Percentiles rank a stretch among this genome's conserved stretches.
These are phyloP conservation scores for Begonia fuchsioides DNA, from an alignment of 306 rosid species.

Conservation along the genomic window DNA sequence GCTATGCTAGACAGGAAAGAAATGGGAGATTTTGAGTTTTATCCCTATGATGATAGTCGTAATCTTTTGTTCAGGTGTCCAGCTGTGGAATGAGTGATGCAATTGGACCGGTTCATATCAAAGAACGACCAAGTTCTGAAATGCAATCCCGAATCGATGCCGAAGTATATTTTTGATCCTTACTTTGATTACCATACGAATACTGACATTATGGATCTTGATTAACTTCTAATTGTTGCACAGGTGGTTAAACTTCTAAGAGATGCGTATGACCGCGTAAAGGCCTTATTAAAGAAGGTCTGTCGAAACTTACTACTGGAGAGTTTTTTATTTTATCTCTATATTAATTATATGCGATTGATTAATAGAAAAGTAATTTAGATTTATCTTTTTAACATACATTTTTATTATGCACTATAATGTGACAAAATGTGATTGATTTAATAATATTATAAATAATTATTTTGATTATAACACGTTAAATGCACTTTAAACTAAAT, in stretches of 20 bases:
- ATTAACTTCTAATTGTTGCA: constrained; percentile 11
- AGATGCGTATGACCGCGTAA: constrained; percentile 96
- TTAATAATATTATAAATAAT: too few species aligned
- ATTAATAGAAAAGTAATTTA: too few species aligned
- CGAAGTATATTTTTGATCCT: constrained; percentile 45
- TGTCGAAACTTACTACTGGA: constrained; percentile 3
- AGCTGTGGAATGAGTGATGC: constrained; percentile 90
- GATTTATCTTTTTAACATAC: too few species aligned
- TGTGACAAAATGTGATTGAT: too few species aligned
- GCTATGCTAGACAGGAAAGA: too few species aligned
- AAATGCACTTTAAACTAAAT: too few species aligned
- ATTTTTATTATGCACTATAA: too few species aligned
- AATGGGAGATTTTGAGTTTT: not conserved
- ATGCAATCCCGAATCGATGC: constrained; percentile 97
- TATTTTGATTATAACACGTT: too few species aligned
- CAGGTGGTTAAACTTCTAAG: constrained; percentile 91
- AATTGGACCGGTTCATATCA: constrained; percentile 87
- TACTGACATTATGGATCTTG: constrained; percentile 7
- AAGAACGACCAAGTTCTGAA: constrained; percentile 87
- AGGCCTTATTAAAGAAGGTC: constrained; percentile 79
- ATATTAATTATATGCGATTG: too few species aligned
- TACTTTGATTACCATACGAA: not conserved
- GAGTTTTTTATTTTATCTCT: too few species aligned
- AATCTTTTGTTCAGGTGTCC: constrained; percentile 40
- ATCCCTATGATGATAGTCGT: not conserved